Base-by-base conservation (phyloP, 2,329 filamentous ascomycete species). In the Fusarium siculi region DNA sequence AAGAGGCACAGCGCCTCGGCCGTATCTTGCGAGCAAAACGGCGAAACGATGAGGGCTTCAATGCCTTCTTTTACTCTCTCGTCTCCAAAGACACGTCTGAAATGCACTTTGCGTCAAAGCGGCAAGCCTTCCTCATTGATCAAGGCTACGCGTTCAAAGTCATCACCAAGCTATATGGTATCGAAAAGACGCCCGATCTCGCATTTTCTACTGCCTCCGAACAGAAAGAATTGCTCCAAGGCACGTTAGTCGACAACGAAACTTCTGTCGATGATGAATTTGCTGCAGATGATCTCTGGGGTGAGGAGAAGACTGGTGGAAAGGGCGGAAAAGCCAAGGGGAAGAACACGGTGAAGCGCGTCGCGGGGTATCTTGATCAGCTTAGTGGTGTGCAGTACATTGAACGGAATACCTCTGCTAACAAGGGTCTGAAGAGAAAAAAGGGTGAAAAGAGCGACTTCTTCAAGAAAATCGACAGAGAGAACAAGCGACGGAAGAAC, bases 71-170 rank as follows among this genome's bases (percentile, higher is more conserved):
- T 85, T 99, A 99, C 84, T 97, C 94, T 0, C 88, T 99, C 2
- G 96, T 99, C 4, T 97, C 94, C 7, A 98, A 98, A 80, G 96
- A 99, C 80, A 99, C 96, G 0, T 92, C 95, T 69, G 96, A 99
- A 81, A 98, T 99, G 96, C 96, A 92, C 80, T 99, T 97, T 82
- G 97, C 96, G 0, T 95, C 95, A 9, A 98, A 98, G 82, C 90
- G 96, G 10, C 96, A 99, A 82, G 96, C 96, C 1, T 99, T 99
- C 84, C 87, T 99, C 1, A 95, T 99, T 28, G 96, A 99, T 74
- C 96, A 99, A 82, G 96, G 96, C 10, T 99, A 99, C 80, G 95
- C 96, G 0, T 99, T 99, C 88, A 98, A 98, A 80, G 96, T 98
- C 70, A 99, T 99, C 80, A 99, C 96, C 0, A 94, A 97, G 78